Evolutionary conservation across 106 monocot species (phyloP).

Genomic region (Platanthera zijinensis): DNA sequence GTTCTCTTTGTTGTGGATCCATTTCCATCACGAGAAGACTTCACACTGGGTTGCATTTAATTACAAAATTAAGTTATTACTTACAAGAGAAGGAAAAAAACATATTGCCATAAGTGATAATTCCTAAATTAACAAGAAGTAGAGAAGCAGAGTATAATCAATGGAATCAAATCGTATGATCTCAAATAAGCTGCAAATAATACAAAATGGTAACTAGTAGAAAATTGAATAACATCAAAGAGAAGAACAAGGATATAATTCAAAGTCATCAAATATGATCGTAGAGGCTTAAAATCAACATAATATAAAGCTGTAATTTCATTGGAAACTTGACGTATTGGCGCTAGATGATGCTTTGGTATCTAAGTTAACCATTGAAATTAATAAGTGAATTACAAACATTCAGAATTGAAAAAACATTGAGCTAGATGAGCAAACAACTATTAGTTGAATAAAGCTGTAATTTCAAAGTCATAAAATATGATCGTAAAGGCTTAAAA

Average conservation of each 20-base stretch:
- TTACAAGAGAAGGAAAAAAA: neutral
- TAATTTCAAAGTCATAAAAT: too few relatives aligned
- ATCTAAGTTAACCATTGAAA: too few relatives aligned
- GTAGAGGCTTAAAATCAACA: too few relatives aligned
- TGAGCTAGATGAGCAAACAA: too few relatives aligned
- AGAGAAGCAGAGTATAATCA: neutral
- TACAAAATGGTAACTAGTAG: neutral
- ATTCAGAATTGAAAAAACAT: too few relatives aligned
- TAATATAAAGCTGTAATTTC: too few relatives aligned
- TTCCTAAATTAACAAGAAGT: neutral
- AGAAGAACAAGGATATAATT: neutral
- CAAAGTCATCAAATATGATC: neutral
- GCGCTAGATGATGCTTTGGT: too few relatives aligned
- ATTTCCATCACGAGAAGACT: conserved; percentile 57
- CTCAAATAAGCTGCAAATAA: neutral
- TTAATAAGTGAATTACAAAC: too few relatives aligned
- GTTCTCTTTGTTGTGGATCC: conserved; percentile 53
- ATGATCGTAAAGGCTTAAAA: too few relatives aligned
- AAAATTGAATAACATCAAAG: neutral
- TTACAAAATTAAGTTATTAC: neutral
- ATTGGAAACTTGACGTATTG: too few relatives aligned
- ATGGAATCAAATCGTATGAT: neutral
- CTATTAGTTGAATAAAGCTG: too few relatives aligned
- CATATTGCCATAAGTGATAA: neutral
- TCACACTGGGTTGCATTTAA: conserved; percentile 30